A percentile compares a stretch with the other conserved stretches of the same genome.
Evolutionary conservation across 495 filamentous ascomycete genomes (phyloP).

Genomic region (Saxophila tyrrhenica): DNA sequence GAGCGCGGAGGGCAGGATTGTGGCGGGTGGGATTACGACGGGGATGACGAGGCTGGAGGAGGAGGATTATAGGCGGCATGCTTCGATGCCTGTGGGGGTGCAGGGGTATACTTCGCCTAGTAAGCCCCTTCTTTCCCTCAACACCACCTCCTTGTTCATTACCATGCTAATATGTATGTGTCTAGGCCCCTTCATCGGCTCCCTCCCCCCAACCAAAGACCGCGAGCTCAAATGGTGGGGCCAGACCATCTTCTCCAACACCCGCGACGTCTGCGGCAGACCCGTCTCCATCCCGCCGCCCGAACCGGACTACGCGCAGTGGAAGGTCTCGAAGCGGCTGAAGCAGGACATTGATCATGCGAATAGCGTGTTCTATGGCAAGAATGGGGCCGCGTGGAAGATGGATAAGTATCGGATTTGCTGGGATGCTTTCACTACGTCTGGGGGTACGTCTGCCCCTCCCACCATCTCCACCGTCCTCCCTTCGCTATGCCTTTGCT

Average conservation of each 20-base stretch:
- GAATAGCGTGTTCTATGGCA: constrained; percentile 31
- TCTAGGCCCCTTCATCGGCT: constrained; percentile 26
- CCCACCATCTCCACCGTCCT: background rate
- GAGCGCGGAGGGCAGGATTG: constrained; percentile 40
- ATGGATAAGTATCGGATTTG: constrained; percentile 37
- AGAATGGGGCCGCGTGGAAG: constrained; percentile 29
- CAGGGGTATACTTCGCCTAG: constrained; percentile 10
- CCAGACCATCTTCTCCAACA: constrained; percentile 42
- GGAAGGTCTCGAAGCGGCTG: constrained; percentile 35
- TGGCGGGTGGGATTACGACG: constrained; percentile 46
- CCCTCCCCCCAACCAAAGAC: constrained; percentile 30
- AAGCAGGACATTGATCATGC: constrained; percentile 31
- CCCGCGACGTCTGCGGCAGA: constrained; percentile 32
- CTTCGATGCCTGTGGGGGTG: constrained; percentile 9
- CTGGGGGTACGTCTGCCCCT: background rate
- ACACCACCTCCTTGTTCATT: background rate
- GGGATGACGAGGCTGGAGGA: constrained; percentile 25
- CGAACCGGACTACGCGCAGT: constrained; percentile 34
- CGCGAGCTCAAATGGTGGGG: constrained; percentile 43
- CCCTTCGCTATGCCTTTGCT: background rate
- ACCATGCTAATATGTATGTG: background rate
- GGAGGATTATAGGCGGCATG: background rate
- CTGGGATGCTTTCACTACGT: constrained; percentile 25
- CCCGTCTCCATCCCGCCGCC: constrained; percentile 41
- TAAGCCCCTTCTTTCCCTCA: too few relatives aligned